Evolutionary conservation across 1,139 yeast species (phyloP), one percentile per base, ranked within the genome.

Genomic region (Geotrichum aggregatum): DNA sequence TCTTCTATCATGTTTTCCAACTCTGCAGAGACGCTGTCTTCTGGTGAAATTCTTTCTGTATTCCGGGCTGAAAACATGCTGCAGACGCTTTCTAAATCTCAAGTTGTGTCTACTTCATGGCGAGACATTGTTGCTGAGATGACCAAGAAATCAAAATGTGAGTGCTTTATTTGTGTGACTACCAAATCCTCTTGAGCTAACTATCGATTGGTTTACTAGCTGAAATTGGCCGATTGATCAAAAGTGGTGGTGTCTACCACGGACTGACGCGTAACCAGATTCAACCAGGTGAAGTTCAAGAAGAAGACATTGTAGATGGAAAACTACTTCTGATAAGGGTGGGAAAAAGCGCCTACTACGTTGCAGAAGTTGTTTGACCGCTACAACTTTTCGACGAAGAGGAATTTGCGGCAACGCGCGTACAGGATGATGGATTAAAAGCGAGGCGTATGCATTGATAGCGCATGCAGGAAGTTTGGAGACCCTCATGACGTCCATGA

Each of bases 181-280:
- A n/a, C n/a, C n/a, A n/a, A n/a, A n/a, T n/a, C n/a, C n/a, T n/a
- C n/a, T n/a, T n/a, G n/a, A n/a, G n/a, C n/a, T n/a, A n/a, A n/a
- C n/a, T n/a, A n/a, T n/a, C n/a, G n/a, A n/a, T n/a, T n/a, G n/a
- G n/a, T 21, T 16, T 18, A 16, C 10, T 41, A 52, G 55, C 70
- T 1, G 92, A 84, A 59, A 80, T 84, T 5, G 79, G 77, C 56
- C 76, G 86, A 52, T 74, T 84, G 62, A 73, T 91, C 33, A 75
- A 75, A 52, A 79, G 79, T 39, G 95, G 95, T 1, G 88, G 94
- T 2, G 77, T 92, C 1, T 79, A 86, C 63, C 62, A 80, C 58
- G 96, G 96, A 0, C 71, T 87, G 56, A 70, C 73, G n/a, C 82
- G 84, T 57, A 70, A 78, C 6, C 67, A 63, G 19, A 80, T 78